Conservation (phyloP, 306 rosid genomes). For the Trifolium fragiferum region DNA sequence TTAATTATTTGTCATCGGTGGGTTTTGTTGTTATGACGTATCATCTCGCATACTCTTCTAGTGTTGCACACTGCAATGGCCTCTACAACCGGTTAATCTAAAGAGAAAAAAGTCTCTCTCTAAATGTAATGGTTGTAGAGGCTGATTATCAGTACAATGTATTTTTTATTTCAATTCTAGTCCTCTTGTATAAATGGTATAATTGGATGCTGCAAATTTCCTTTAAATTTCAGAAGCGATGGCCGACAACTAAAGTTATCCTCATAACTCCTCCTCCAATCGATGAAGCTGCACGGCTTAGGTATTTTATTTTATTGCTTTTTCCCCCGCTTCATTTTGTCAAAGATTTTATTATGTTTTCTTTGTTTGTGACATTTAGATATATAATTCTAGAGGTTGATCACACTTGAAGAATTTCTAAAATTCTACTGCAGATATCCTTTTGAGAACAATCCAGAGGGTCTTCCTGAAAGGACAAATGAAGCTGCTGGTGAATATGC, state of each 20-base stretch:
- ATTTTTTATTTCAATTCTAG: constrained; percentile 7
- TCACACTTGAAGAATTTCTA: neutral
- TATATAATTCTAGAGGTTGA: neutral
- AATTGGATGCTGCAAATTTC: constrained; percentile 10
- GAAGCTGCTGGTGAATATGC: constrained; percentile 82
- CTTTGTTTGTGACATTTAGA: neutral
- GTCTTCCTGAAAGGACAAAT: constrained; percentile 87
- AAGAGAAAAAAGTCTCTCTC: no score
- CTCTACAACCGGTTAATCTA: no score
- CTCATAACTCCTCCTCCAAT: constrained; percentile 91
- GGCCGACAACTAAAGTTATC: constrained; percentile 69
- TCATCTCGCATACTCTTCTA: no score
- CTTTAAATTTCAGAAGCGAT: constrained; percentile 59
- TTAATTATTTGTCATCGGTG: no score
- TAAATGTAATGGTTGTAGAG: neutral
- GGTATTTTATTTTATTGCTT: constrained; percentile 49
- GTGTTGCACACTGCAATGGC: no score
- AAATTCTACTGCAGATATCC: constrained; percentile 54
- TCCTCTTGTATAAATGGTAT: constrained; percentile 15
- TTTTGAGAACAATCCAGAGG: constrained; percentile 58
- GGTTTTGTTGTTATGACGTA: no score
- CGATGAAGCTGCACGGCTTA: constrained; percentile 74
- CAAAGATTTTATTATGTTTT: neutral
- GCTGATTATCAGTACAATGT: no score
- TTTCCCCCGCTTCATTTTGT: constrained; percentile 19